phyloP scores from a whole-genome alignment of 331 rosid genomes.

The Cucumis variabilis region DNA sequence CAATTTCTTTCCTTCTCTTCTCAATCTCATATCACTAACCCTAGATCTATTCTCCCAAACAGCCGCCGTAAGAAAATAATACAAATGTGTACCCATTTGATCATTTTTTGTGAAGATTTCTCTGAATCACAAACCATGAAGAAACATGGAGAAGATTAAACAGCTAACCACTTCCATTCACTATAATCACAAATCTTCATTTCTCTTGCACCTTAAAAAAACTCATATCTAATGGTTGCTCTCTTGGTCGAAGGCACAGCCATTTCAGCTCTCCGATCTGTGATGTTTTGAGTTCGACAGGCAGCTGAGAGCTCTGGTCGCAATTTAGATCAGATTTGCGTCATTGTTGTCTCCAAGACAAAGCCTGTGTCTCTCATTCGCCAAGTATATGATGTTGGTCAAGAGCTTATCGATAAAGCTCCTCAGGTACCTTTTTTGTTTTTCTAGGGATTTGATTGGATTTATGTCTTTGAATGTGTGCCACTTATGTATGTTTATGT shows the following conservation, averaged over 20 bases:
- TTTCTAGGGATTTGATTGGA: no score
- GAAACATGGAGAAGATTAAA: not conserved
- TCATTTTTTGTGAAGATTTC: not conserved
- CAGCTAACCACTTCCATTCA: not conserved
- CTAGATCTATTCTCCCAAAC: no score
- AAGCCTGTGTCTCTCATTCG: slow-evolving; percentile 78
- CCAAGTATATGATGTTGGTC: slow-evolving; percentile 78
- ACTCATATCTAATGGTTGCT: slow-evolving; percentile 54
- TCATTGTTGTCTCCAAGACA: slow-evolving; percentile 86
- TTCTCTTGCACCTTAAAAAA: not conserved
- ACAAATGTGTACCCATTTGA: no score
- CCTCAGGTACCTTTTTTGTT: slow-evolving; percentile 67
- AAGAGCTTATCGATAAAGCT: slow-evolving; percentile 81
- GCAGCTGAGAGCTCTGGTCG: slow-evolving; percentile 74
- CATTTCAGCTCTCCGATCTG: slow-evolving; percentile 70
- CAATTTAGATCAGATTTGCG: slow-evolving; percentile 50
- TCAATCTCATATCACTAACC: no score
- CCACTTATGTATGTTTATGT: not conserved
- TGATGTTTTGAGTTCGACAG: slow-evolving; percentile 64
- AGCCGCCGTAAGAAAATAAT: no score
- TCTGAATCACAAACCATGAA: not conserved
- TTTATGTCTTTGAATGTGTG: not conserved
- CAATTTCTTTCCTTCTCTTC: no score
- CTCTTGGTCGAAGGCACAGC: slow-evolving; percentile 65
- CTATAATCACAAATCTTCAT: not conserved